Conservation (phyloP, 495 filamentous ascomycete species). For the Neurospora sp. region DNA sequence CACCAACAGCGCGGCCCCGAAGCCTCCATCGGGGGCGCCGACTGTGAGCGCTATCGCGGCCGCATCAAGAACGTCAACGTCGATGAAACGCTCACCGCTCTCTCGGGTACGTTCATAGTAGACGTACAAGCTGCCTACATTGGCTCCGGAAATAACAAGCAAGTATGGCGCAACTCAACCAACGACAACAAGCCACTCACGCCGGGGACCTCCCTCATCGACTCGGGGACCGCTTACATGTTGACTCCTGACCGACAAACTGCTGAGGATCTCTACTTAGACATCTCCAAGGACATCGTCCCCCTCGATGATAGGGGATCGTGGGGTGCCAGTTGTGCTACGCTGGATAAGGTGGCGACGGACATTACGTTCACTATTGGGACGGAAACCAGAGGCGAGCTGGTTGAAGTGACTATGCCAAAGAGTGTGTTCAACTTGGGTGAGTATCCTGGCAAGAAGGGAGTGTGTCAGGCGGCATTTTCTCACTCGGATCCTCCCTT, state of each 20-base stretch:
- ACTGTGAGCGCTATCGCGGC: slow-evolving; percentile 15
- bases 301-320: slow-evolving; percentile 11
- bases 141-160: not conserved
- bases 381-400: not conserved
- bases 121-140: slow-evolving; percentile 7
- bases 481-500: slow-evolving; percentile 1
- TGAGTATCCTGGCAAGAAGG: slow-evolving; percentile 10
- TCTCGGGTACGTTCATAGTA: slow-evolving; percentile 6
- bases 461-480: slow-evolving; percentile 16
- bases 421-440: slow-evolving; percentile 15
- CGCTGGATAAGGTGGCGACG: slow-evolving; percentile 3
- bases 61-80: slow-evolving; percentile 9
- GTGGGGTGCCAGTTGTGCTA: slow-evolving; percentile 15
- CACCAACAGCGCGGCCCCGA: slow-evolving; percentile 11
- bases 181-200: slow-evolving; percentile 1
- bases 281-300: slow-evolving; percentile 10
- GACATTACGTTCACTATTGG: slow-evolving; percentile 14
- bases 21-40: slow-evolving; percentile 25
- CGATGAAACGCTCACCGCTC: slow-evolving; percentile 4
- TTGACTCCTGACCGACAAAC: slow-evolving; percentile 13
- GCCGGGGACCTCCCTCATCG: slow-evolving; percentile 8
- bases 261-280: slow-evolving; percentile 11
- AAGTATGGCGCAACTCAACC: slow-evolving; percentile 1
- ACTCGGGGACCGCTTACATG: slow-evolving; percentile 15
- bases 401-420: slow-evolving; percentile 9